Base-by-base conservation (phyloP, 257 asterid genomes). In the Rehmannia glutinosa region DNA sequence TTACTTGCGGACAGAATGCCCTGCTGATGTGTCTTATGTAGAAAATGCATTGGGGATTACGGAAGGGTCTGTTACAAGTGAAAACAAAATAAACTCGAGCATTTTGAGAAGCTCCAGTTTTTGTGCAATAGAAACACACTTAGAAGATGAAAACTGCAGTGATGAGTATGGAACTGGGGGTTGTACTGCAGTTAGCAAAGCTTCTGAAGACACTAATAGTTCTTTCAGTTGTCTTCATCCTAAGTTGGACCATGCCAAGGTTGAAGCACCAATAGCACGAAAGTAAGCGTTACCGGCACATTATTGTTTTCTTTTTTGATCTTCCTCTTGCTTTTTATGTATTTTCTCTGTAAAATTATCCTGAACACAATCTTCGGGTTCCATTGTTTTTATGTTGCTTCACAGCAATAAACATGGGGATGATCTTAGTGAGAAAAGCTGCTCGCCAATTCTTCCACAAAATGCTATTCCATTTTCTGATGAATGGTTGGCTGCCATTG, bases 401-500 rank as follows among this genome's bases (percentile, higher is more conserved):
- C 67, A 68, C 89, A 85, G 91, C 46, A 73, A 75, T 25, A 77
- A 76, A 42, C 43, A 72, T 56, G 72, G 42, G 64, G 76, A 54
- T 66, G 67, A 76, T 68, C 70, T 42, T 57, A 71, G 50, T n/a
- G 73, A 71, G 68, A 82, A 62, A 54, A 73, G 57, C 19, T 50
- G 52, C 46, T 51, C 27, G 27, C 49, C 83, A 65, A 52, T 76
- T 71, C 81, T 87, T 75, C 91, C 95, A 35, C 78, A 32, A 75
- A 77, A 80, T 71, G 90, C 86, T 68, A 78, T 83, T 72, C 97
- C 97, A 62, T 93, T 93, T 86, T 93, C 99, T 61, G 99, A 93
- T 61, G 97, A 93, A 76, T 93, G 99, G 97, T 78, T 93, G 82
- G 91, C 96, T 67, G 95, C 96, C 61, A 81, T 93, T 58, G 96